phyloP scores from a whole-genome alignment of 306 rosid species.

The Rubus idaeus region DNA sequence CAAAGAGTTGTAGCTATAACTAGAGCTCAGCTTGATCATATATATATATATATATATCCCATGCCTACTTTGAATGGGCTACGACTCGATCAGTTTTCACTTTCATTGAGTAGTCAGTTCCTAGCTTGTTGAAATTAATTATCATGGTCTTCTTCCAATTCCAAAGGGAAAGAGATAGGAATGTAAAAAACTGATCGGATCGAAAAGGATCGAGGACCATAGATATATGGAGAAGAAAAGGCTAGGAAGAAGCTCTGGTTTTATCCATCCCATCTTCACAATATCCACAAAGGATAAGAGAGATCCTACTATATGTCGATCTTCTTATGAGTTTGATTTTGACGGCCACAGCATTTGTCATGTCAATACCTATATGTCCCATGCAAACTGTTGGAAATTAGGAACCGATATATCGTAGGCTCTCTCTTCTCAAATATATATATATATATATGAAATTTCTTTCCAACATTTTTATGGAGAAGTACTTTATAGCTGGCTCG shows the following conservation, averaged over 20 bases:
- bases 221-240: background rate
- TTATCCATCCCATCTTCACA: background rate
- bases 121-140: background rate
- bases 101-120: slow-evolving; percentile 45
- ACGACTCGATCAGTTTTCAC: background rate
- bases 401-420: too few species aligned
- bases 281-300: slow-evolving; percentile 34
- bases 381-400: background rate
- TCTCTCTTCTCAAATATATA: too few species aligned
- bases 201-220: background rate
- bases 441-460: too few species aligned
- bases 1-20: background rate
- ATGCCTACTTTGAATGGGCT: slow-evolving; percentile 49
- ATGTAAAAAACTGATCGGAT: background rate
- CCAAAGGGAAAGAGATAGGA: background rate
- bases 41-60: slow-evolving; percentile 35
- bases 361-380: slow-evolving; percentile 21
- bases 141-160: background rate
- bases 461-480: too few species aligned
- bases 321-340: slow-evolving; percentile 23
- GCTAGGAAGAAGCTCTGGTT: background rate
- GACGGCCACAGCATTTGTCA: slow-evolving; percentile 23
- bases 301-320: slow-evolving; percentile 24
- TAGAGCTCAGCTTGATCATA: background rate
- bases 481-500: too few species aligned